Evolutionary conservation across 2,329 filamentous ascomycete genomes (phyloP), one percentile per base, ranked within the genome.

Genomic region (Penicillium sp.): DNA sequence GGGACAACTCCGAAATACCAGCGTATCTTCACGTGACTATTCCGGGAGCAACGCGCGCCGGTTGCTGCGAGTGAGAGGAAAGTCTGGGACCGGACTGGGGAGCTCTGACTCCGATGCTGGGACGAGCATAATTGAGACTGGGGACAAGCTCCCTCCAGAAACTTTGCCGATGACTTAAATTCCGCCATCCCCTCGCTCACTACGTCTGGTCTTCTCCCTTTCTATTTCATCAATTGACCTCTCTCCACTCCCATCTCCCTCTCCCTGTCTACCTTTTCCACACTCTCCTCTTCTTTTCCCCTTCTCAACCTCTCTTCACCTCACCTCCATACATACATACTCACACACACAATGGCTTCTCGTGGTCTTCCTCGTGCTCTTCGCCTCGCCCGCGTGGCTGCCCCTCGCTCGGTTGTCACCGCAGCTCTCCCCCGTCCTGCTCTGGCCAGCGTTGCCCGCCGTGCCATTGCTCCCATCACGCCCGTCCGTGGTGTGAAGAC

Each of bases 401-500:
- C 69, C 49, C 67, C 65, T 57, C 78, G 80, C 66, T 78, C 79
- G 52, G 80, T 83, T 64, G 70, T 82, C 58, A 76, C 79, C 56
- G 78, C 79, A 53, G 71, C 79, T 60, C 76, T 76, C 55, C 73
- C 74, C 62, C 73, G 74, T 57, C 70, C 69, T 53, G 67, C 68
- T 57, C 76, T 78, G 57, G 76, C 73, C 62, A 71, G 66, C 49
- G 54, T 69, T 45, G 60, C 61, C 28, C 56, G 75, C 60, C 74
- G 74, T 60, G 70, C 72, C 54, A 66, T 73, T 50, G 76, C 58
- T 39, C 58, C 58, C 45, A 74, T 73, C 56, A 70, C 66, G 41
- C 57, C 71, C 53, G 66, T 70, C 60, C 86, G 93, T 69, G 93
- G 93, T 73, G 76, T 95, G 69, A 97, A 98, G 88, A 96, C 91